Base-by-base conservation (phyloP, 345 rosid species). In the Murraya paniculata region DNA sequence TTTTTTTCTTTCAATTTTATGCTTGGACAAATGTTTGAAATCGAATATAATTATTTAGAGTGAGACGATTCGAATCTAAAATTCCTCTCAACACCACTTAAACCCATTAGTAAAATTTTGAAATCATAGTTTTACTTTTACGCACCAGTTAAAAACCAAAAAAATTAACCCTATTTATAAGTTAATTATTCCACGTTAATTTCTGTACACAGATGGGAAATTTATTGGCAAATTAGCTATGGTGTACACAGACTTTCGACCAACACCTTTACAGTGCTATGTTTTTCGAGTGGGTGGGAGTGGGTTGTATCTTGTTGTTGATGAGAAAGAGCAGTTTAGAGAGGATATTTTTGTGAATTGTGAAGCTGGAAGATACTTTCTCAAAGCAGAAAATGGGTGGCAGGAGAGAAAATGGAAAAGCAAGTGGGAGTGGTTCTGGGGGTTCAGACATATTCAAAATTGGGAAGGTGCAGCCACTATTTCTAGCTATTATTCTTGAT, bases 201-300 rank as follows among this genome's bases (percentile, higher is more conserved):
- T n/a, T n/a, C n/a, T n/a, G n/a, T n/a, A n/a, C n/a, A n/a, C n/a
- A n/a, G n/a, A n/a, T n/a, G n/a, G n/a, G n/a, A n/a, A n/a, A n/a
- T n/a, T n/a, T n/a, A n/a, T n/a, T n/a, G n/a, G n/a, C n/a, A n/a
- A n/a, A n/a, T n/a, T n/a, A n/a, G n/a, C n/a, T n/a, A n/a, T 96
- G 64, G 99, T 94, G 64, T 96, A 94, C 74, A 94, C 99, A 2
- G 97, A 96, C 85, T 94, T 94, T 66, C 90, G 97, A 58, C 99
- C 99, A 9, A 94, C 97, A 77, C 99, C 97, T 69, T 84, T 94
- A 88, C 99, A 96, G 91, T 98, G 92, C 84, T 96, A 94, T 89
- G 91, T 86, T 77, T 96, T 96, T 80, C 99, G 97, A 56, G 81
- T 88, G 87, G 97, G 94, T 58, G 98, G 99, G 19, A 80, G 81